Evolutionary conservation across 106 monocot genomes (phyloP).

Genomic region (Dioscorea alata): DNA sequence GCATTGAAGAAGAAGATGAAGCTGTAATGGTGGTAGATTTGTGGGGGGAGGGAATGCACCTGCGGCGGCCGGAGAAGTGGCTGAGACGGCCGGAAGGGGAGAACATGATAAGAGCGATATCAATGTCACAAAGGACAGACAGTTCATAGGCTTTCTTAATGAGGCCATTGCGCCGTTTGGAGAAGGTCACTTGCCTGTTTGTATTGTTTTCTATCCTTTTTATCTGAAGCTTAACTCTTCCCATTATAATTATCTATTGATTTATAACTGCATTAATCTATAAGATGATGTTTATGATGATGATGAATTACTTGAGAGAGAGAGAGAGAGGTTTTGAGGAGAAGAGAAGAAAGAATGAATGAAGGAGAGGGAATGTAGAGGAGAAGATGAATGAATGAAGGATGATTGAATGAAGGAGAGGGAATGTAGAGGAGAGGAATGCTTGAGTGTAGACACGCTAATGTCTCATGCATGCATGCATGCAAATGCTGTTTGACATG

Average conservation of each 20-base stretch:
- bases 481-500: too few species aligned
- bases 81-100: conserved; percentile 79
- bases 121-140: conserved; percentile 86
- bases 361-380: background rate
- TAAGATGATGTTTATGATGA: background rate
- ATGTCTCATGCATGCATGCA: too few species aligned
- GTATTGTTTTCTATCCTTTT: conserved; percentile 79
- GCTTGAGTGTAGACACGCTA: too few species aligned
- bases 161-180: conserved; percentile 87
- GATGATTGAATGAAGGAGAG: background rate
- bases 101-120: conserved; percentile 88
- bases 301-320: background rate
- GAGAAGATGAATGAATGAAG: background rate
- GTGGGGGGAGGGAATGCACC: conserved; percentile 20
- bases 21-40: background rate
- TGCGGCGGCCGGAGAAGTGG: conserved; percentile 72
- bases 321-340: background rate
- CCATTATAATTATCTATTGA: conserved; percentile 33
- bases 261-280: background rate
- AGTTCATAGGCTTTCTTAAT: conserved; percentile 95
- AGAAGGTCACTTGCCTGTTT: conserved; percentile 85
- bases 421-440: background rate
- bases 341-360: background rate
- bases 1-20: background rate
- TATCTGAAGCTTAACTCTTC: conserved; percentile 78